Evolutionary conservation across 805 yeast species (phyloP), one percentile per base, ranked within the genome.

Genomic region (Zygosaccharomyces siamensis): DNA sequence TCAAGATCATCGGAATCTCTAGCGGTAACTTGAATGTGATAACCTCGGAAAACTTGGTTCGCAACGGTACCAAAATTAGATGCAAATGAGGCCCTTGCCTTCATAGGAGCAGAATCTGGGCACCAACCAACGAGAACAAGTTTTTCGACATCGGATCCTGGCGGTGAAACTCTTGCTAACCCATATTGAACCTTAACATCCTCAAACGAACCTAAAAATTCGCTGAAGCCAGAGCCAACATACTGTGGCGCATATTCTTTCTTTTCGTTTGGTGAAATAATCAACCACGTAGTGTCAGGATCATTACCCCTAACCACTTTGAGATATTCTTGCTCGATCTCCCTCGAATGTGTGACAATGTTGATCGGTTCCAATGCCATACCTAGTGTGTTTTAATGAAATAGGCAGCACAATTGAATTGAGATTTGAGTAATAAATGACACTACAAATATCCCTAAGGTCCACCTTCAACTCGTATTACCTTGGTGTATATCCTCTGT

Each of bases 11-110:
- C 96, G 38, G 79, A 74, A 63, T 88, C 95, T 70, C 98, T 82
- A n/a, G 98, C 98, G 43, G 97, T 89, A 56, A 93, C 83, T 69
- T 93, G 97, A 47, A 93, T 90, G 65, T 93, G 99, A 70, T 92
- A 93, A 41, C 96, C 95, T 57, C 76, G 75, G 61, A 86, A 74
- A 18, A 80, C 73, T 50, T 76, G 80, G 43, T 64, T 64, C 24
- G 89, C 79, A 18, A 86, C 86, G 36, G 83, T 86, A 36, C 87
- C 89, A 56, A 85, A 83, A 67, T 86, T 86, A 51, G 80, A 71
- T 24, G 92, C 89, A 69, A 83, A 86, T 1, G 89, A 82, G 40
- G 87, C 77, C 59, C 89, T 78, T 24, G 84, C 74, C 63, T 83
- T 85, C 62, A 74, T 75, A 54, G 97, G 95, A 20, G 96, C 90